These are phyloP conservation scores for Lecanicillium sp. DNA, from an alignment of 2,329 filamentous ascomycete genomes.

Conservation along the genomic window DNA sequence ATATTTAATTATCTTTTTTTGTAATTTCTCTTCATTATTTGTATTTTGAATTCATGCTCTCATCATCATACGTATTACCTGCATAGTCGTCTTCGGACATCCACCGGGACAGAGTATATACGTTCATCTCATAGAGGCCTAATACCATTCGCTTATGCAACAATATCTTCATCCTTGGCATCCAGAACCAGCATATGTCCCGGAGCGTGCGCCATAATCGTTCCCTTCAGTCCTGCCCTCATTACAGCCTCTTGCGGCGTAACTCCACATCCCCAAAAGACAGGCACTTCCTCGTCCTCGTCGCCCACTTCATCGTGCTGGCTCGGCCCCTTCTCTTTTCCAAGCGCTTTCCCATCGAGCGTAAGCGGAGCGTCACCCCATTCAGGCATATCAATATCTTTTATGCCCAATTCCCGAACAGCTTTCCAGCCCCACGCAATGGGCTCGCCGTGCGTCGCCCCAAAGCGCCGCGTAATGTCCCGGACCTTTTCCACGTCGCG, in stretches of 20 bases:
- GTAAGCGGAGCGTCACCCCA: constrained; percentile 46
- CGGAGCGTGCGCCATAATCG: constrained; percentile 53
- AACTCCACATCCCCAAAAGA: constrained; percentile 60
- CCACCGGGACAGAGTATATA: no score
- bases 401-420: constrained; percentile 42
- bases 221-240: constrained; percentile 43
- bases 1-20: no score
- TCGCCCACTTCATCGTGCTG: constrained; percentile 18
- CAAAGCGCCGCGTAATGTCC: constrained; percentile 45
- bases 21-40: no score
- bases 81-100: no score
- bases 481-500: constrained; percentile 44
- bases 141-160: constrained; percentile 1
- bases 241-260: constrained; percentile 59
- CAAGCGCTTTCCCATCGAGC: constrained; percentile 28
- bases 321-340: constrained; percentile 1
- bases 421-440: constrained; percentile 59
- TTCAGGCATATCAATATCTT: constrained; percentile 42
- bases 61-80: no score
- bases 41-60: no score
- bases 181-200: constrained; percentile 57
- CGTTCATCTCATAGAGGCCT: no score
- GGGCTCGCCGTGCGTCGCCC: constrained; percentile 54
- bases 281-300: constrained; percentile 38
- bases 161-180: constrained; percentile 31